A percentile compares a stretch with the other conserved stretches of the same genome.
phyloP scores from a whole-genome alignment of 345 rosid genomes.

The Rhodamnia rubescens region DNA sequence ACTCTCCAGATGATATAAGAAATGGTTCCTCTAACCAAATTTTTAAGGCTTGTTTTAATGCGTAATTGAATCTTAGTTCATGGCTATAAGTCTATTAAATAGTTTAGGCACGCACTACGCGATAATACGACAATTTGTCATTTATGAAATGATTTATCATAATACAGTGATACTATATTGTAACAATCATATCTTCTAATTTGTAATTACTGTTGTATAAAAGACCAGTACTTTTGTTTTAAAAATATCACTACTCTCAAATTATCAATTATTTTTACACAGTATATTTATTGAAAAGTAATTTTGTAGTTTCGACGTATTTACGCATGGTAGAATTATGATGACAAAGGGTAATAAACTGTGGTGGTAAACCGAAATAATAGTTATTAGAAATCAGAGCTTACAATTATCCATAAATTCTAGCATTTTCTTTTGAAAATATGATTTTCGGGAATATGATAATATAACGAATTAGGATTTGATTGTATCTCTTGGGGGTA shows the following conservation, averaged over 20 bases:
- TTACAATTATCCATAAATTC: background rate
- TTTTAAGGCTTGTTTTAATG: background rate
- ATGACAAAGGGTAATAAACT: background rate
- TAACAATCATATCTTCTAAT: background rate
- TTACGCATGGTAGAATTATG: background rate
- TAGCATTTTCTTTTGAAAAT: background rate
- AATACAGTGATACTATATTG: fast-evolving
- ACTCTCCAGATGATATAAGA: too few relatives aligned
- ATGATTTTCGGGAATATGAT: background rate
- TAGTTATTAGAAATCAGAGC: background rate
- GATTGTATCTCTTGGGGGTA: background rate
- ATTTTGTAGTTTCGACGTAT: background rate
- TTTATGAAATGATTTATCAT: background rate
- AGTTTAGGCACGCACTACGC: too few relatives aligned
- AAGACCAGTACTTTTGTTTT: background rate
- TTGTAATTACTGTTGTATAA: background rate
- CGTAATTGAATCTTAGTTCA: background rate
- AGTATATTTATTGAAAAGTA: background rate
- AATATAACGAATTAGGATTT: background rate
- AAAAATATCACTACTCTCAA: background rate
- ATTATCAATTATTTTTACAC: background rate
- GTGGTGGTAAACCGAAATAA: background rate
- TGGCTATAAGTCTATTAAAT: too few relatives aligned
- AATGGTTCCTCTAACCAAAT: background rate
- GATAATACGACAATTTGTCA: background rate